phyloP scores from a whole-genome alignment of 352 stramenopile species.

The Elongisporangium anandrum region DNA sequence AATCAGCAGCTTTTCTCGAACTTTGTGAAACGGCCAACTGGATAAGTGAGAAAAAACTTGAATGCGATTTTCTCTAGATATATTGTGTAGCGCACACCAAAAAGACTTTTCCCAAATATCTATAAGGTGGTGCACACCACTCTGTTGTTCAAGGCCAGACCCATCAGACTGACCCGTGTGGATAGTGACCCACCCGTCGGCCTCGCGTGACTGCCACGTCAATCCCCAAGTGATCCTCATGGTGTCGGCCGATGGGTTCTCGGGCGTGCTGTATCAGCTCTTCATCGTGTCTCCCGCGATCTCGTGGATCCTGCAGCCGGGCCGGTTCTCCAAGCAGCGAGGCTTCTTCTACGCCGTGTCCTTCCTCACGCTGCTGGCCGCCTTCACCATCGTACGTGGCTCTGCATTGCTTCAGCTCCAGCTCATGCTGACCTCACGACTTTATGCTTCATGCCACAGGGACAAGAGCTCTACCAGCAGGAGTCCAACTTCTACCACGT shows the following conservation, averaged over 20 bases:
- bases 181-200: neutral
- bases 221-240: conserved; percentile 14
- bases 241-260: conserved; percentile 53
- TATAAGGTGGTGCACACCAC: neutral
- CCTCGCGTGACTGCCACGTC: neutral
- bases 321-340: conserved; percentile 90
- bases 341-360: conserved; percentile 93
- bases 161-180: neutral
- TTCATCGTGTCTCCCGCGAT: conserved; percentile 85
- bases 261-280: conserved; percentile 65
- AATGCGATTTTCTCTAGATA: neutral
- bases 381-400: conserved; percentile 87
- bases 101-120: no score
- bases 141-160: no score
- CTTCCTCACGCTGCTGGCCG: conserved; percentile 90
- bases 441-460: no score
- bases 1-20: neutral
- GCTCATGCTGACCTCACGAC: no score
- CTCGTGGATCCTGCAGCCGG: conserved; percentile 94
- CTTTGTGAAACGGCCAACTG: neutral
- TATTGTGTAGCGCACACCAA: neutral
- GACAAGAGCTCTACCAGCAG: conserved; percentile 85
- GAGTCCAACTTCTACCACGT: conserved; percentile 94
- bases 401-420: no score
- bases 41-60: neutral